Base-by-base conservation (phyloP, 352 stramenopile genomes). In the Aphanomyces astaci region DNA sequence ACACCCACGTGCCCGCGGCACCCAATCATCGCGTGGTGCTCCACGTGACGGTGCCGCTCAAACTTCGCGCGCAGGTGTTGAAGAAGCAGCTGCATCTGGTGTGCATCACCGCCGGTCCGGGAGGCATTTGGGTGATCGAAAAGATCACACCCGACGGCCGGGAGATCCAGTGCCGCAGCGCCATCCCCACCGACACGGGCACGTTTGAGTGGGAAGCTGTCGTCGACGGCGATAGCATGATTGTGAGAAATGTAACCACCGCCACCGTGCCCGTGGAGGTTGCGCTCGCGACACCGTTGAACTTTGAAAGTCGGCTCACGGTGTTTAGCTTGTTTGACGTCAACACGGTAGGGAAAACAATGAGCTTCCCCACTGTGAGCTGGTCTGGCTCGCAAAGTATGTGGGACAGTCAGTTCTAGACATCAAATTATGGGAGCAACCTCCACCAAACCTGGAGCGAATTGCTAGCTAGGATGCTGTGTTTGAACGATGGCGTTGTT, bases 281-380 rank as follows among this genome's bases (percentile, higher is more conserved):
- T 10, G n/a, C 48, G 2, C 48, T 55, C 1, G 22, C 48, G 2
- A 55, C 48, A n/a, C 48, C 48, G 27, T 22, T 55, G 10, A 25
- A 55, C n/a, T 55, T 55, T 55, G 48, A 55, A 55, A 31, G 48
- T n/a, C 48, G 48, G 10, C 22, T 55, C 10, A 55, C 48, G 0
- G 1, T 55, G n/a, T 55, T 55, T 55, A 55, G 48, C 48, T 15
- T 55, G 48, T 55, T 55, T 22, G 48, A 55, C 22, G 48, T 55
- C 48, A 55, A 55, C 48, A 55, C 48, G 48, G 48, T 55, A 55
- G 22, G 40, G 40, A 15, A 15, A 49, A n/a, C n/a, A n/a, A n/a
- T n/a, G 1, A 49, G 40, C 1, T 49, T 0, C 40, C 40, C n/a
- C n/a, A n/a, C n/a, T n/a, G n/a, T n/a, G n/a, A n/a, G n/a, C n/a